Percentiles rank a stretch among this genome's conserved stretches.
Evolutionary conservation across 306 rosid genomes (phyloP).

Genomic region (Begonia loranthoides): DNA sequence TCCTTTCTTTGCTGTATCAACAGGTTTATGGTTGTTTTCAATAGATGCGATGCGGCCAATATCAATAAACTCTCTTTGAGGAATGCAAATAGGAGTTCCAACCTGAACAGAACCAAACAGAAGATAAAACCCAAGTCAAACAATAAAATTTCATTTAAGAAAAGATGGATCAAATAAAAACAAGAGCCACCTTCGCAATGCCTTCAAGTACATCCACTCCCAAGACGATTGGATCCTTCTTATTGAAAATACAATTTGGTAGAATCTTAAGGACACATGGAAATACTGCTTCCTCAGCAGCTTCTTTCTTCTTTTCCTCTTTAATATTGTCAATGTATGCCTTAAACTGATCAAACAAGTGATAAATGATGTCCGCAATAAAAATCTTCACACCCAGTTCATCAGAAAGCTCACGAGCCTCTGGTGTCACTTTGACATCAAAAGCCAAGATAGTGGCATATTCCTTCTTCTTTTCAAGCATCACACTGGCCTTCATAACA

Average conservation of each 20-base stretch:
- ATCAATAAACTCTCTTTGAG: constrained; percentile 68
- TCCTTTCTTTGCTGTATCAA: constrained; percentile 85
- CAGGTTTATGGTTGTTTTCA: constrained; percentile 83
- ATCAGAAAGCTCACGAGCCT: constrained; percentile 83
- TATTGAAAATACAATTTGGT: constrained; percentile 83
- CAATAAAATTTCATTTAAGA: background rate
- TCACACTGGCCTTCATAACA: constrained; percentile 92
- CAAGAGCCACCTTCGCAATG: constrained; percentile 56
- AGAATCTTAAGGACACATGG: constrained; percentile 71
- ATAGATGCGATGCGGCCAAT: constrained; percentile 84
- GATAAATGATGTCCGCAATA: constrained; percentile 87
- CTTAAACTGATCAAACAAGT: constrained; percentile 79
- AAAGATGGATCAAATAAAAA: background rate
- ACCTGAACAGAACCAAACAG: constrained; percentile 29
- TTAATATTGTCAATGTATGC: constrained; percentile 78
- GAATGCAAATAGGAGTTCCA: constrained; percentile 92
- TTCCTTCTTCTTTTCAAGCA: constrained; percentile 90
- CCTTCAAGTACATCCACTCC: constrained; percentile 93
- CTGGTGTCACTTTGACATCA: constrained; percentile 95
- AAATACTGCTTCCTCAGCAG: constrained; percentile 91
- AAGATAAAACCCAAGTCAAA: too few relatives aligned
- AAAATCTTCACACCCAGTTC: constrained; percentile 77
- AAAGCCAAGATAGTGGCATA: constrained; percentile 83
- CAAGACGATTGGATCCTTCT: constrained; percentile 94
- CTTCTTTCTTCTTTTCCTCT: constrained; percentile 90